Evolutionary conservation across 495 filamentous ascomycete genomes (phyloP), one percentile per base, ranked within the genome.

Genomic region (Aspergillus homomorphus): DNA sequence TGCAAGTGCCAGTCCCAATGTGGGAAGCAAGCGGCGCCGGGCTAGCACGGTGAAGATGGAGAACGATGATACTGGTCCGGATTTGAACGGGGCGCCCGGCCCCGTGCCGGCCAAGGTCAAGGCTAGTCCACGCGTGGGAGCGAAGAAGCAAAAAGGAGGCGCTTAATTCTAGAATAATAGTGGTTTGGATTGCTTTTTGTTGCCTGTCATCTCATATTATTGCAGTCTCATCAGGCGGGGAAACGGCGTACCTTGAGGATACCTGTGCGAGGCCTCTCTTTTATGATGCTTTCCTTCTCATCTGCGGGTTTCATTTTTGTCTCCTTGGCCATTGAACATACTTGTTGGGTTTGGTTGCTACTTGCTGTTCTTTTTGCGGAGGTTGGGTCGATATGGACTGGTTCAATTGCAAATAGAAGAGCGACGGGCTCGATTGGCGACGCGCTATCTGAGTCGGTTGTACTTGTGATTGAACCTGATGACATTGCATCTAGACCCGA

Each of bases 1-100:
- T 62, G 87, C 89, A 7, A 95, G 90, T 67, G 93, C 92, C 3
- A 95, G 91, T 53, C 92, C 92, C 10, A 89, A 87, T 54, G 84
- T 87, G 30, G 86, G 81, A 48, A 88, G 87, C 67, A 92, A 94
- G 73, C 84, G 90, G 57, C 80, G 92, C 56, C 77, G 90, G 43
- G 77, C 86, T 10, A 92, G 89, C 58, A 84, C 84, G 4, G 88
- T 93, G 51, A 94, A 95, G 75, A 75, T 80, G 38, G 91, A 93
- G 57, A 82, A 77, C 18, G 89, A 92, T 18, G 84, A 84, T 20
- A 76, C 68, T 52, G 70, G 67, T 5, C 68, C 75, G 3, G 80
- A 80, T 41, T 66, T 81, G 26, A 85, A 85, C 57, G 81, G 81
- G 22, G 67, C 74, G 20, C 70, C 64, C 23, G 59, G 65, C 33